phyloP scores from a whole-genome alignment of 768 basidiomycete species.

The Hericium rajendrae region DNA sequence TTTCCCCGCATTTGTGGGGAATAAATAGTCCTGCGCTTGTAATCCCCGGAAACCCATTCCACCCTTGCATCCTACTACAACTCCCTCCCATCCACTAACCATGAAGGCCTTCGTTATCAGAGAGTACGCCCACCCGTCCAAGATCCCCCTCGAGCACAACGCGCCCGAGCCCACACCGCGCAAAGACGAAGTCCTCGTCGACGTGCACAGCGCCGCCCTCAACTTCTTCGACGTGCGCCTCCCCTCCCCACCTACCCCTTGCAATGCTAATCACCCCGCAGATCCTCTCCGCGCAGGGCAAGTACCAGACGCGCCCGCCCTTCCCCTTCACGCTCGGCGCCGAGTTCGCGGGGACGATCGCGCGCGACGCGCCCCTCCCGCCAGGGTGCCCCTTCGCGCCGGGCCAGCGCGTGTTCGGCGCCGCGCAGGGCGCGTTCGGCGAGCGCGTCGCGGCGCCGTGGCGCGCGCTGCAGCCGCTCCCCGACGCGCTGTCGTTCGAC shows the following conservation, averaged over 20 bases:
- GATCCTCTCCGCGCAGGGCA: conserved; percentile 85
- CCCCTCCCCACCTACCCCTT: background rate
- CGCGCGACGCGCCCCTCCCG: conserved; percentile 65
- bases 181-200: conserved; percentile 36
- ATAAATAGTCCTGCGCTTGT: no score
- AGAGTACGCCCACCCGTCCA: conserved; percentile 43
- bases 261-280: conserved; percentile 15
- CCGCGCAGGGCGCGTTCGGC: conserved; percentile 67
- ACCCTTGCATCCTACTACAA: background rate
- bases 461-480: conserved; percentile 50
- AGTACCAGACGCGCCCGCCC: conserved; percentile 77
- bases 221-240: conserved; percentile 37
- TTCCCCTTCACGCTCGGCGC: conserved; percentile 79
- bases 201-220: conserved; percentile 41
- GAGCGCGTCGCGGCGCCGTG: conserved; percentile 59
- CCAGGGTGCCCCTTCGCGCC: conserved; percentile 64
- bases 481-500: conserved; percentile 68
- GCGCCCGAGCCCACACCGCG: conserved; percentile 30
- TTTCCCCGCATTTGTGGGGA: no score
- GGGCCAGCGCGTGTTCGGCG: conserved; percentile 85
- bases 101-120: conserved; percentile 79
- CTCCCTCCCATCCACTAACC: background rate
- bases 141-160: conserved; percentile 28
- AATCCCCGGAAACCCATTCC: background rate
- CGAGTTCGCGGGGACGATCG: conserved; percentile 79